These are phyloP conservation scores for Juncus inflexus DNA, from an alignment of 176 grass and related monocot species.

Conservation along the genomic window DNA sequence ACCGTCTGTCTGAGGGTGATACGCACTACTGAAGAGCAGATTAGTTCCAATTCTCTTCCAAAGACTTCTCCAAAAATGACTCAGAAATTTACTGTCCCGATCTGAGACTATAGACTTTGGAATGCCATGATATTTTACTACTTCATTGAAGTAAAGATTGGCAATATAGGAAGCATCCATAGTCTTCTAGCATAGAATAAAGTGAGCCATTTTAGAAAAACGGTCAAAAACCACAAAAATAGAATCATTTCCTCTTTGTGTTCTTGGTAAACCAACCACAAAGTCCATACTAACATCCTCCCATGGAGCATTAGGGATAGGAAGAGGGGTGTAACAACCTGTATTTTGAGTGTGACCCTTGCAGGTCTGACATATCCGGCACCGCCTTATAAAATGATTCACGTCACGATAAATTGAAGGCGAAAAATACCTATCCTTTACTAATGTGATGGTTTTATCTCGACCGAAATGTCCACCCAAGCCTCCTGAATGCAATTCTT, in stretches of 20 bases:
- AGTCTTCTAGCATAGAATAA: conserved; percentile 11
- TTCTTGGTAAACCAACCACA: conserved; percentile 11
- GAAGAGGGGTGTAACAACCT: conserved; percentile 13
- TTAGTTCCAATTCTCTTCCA: conserved; percentile 14
- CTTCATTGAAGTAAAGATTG: background rate
- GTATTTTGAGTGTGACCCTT: background rate
- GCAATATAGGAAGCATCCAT: conserved; percentile 11
- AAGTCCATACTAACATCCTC: conserved; percentile 22
- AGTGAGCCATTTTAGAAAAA: conserved; percentile 24
- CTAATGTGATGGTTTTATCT: conserved; percentile 8
- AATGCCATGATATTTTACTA: conserved; percentile 6
- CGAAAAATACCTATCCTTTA: conserved; percentile 21
- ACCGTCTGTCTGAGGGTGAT: conserved; percentile 6
- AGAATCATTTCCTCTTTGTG: background rate
- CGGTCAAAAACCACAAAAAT: conserved; percentile 27
- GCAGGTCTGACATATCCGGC: background rate
- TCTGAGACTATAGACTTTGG: background rate
- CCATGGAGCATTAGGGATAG: background rate
- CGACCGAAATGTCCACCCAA: background rate
- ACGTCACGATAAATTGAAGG: background rate
- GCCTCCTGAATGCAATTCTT: conserved; percentile 4
- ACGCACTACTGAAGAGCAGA: background rate
- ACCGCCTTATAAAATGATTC: conserved; percentile 9
- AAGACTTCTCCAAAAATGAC: conserved; percentile 3
- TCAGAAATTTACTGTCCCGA: background rate